Evolutionary conservation across 306 rosid genomes (phyloP), one percentile per base, ranked within the genome.

Genomic region (Gillenia trifoliata): DNA sequence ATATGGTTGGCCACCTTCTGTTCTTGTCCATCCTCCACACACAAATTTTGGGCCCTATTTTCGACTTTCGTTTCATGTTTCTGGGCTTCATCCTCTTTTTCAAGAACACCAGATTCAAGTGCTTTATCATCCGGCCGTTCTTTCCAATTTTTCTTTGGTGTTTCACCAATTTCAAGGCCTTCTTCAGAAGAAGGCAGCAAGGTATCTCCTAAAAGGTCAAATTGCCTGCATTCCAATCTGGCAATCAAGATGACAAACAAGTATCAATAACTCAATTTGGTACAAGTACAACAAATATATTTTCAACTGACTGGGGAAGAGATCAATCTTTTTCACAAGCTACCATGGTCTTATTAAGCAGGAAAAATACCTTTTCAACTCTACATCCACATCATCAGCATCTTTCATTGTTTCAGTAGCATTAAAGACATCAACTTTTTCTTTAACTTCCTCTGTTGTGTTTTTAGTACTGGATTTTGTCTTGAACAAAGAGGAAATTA

Each of bases 401-500:
- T 72, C 75, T 40, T 75, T 70, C 34, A 40, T 67, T 70, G 79
- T 47, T 80, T 73, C 76, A 25, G 61, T 22, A 49, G 47, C 69
- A 77, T n/a, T 64, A 41, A 67, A 71, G 29, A 61, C 84, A 71
- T 50, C 80, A 38, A 17, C 75, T 25, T 59, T 80, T 49, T 55
- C 89, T 79, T 82, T 77, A 57, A 67, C 62, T 77, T 84, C 80
- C 78, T 68, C 72, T 63, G 36, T 43, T 62, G 79, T 59, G 76
- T 70, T 72, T 73, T 74, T 81, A 65, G 47, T 47, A 74, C 66
- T 45, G 62, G 77, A 36, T 74, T 68, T 81, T 57, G 43, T 76
- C 81, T 85, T 89, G 78, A 11, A 79, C 61, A 83, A 23, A 62
- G 84, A 79, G 41, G 91, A 88, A 79, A 86, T 85, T 5, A 88